Conservation (phyloP, 768 basidiomycete genomes). For the Hericium coralloides region DNA sequence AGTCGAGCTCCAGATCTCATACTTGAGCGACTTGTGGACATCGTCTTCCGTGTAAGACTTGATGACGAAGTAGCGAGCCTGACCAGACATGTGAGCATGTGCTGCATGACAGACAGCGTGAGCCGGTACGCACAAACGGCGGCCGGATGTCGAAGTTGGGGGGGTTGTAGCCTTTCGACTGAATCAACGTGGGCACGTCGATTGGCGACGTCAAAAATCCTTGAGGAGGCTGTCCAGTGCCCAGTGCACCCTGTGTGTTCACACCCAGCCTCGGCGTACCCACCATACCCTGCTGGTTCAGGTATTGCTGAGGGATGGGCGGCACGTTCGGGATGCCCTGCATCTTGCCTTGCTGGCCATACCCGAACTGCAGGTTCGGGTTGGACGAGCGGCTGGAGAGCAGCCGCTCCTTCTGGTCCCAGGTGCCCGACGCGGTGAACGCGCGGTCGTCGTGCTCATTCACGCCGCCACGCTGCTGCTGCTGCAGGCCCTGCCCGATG, state of each 20-base stretch:
- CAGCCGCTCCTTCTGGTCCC: conserved; percentile 62
- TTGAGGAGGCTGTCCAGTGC: conserved; percentile 17
- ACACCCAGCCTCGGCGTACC: conserved; percentile 8
- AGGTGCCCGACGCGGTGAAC: conserved; percentile 30
- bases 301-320: conserved; percentile 62
- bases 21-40: conserved; percentile 96
- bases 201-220: conserved; percentile 55
- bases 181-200: conserved; percentile 79
- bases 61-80: conserved; percentile 96
- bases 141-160: conserved; percentile 75
- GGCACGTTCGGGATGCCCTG: conserved; percentile 55
- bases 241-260: conserved; percentile 25
- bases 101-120: neutral
- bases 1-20: conserved; percentile 97
- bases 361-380: conserved; percentile 58
- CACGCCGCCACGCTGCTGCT: conserved; percentile 19
- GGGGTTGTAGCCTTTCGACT: conserved; percentile 89
- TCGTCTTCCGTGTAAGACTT: conserved; percentile 99
- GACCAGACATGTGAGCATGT: conserved; percentile 7
- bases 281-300: conserved; percentile 36
- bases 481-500: conserved; percentile 31
- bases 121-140: conserved; percentile 45
- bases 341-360: conserved; percentile 32
- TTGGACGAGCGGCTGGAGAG: conserved; percentile 54
- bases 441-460: conserved; percentile 26